phyloP scores from a whole-genome alignment of 2,329 filamentous ascomycete species.

The Colletotrichum sp. region DNA sequence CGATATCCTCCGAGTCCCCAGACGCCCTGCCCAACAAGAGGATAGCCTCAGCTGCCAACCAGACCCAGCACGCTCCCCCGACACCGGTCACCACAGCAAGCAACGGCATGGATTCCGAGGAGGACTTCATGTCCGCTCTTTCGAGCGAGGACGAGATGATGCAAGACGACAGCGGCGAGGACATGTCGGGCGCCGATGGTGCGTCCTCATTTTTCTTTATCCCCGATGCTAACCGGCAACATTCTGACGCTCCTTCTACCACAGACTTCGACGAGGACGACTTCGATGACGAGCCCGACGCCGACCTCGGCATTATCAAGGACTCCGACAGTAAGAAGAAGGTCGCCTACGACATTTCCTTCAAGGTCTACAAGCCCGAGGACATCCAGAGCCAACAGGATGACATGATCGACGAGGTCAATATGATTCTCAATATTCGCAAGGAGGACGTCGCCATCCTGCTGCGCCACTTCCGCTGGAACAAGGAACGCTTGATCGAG shows the following conservation, averaged over 20 bases:
- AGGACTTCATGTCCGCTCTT: constrained; percentile 86
- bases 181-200: constrained; percentile 61
- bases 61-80: constrained; percentile 46
- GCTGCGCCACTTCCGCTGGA: constrained; percentile 90
- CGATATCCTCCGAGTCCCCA: constrained; percentile 52
- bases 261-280: constrained; percentile 63
- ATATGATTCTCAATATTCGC: constrained; percentile 86
- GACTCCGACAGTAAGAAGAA: constrained; percentile 75
- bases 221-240: not conserved
- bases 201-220: constrained; percentile 17
- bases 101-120: constrained; percentile 88
- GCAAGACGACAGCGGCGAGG: constrained; percentile 80
- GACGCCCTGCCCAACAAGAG: constrained; percentile 56
- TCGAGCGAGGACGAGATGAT: constrained; percentile 80
- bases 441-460: constrained; percentile 92
- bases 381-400: constrained; percentile 89
- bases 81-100: constrained; percentile 60
- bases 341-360: constrained; percentile 83
- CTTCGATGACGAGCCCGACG: constrained; percentile 63
- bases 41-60: constrained; percentile 56
- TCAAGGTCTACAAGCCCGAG: constrained; percentile 77
- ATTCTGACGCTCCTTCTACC: not conserved
- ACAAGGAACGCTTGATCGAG: constrained; percentile 93
- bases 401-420: constrained; percentile 86
- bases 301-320: constrained; percentile 57